These are phyloP conservation scores for Paramecium sonneborni DNA, from an alignment of 73 alveolate species.

Conservation along the genomic window DNA sequence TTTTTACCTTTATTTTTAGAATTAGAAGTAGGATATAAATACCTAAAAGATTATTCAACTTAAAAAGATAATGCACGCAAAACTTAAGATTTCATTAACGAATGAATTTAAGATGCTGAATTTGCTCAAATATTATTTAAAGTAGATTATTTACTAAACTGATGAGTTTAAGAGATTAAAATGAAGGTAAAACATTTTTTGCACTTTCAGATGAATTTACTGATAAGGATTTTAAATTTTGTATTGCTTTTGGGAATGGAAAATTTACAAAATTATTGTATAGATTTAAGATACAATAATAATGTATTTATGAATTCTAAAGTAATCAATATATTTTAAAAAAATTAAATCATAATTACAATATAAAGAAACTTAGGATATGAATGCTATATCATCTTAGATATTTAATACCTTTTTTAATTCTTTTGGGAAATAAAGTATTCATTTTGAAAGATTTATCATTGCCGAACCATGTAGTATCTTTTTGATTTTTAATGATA, in stretches of 20 bases:
- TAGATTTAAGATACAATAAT: background rate
- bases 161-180: background rate
- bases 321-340: background rate
- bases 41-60: too few relatives aligned
- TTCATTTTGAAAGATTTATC: too few relatives aligned
- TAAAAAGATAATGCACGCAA: too few relatives aligned
- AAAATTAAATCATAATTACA: background rate
- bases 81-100: too few relatives aligned
- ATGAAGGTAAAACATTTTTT: background rate
- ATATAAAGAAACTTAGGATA: background rate
- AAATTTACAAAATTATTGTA: background rate
- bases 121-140: background rate
- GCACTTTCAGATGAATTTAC: background rate
- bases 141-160: background rate
- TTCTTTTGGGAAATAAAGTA: too few relatives aligned
- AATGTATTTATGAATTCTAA: background rate
- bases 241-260: background rate
- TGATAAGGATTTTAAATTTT: background rate
- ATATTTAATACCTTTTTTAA: too few relatives aligned
- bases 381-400: background rate
- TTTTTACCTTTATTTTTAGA: background rate
- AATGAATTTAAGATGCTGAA: too few relatives aligned
- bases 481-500: too few relatives aligned
- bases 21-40: background rate
- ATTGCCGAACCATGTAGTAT: too few relatives aligned